Percentiles rank a stretch among this genome's conserved stretches.
These are phyloP conservation scores for Chytriomyces sp. DNA, from an alignment of 192 early-diverging fungal genomes.

Conservation along the genomic window DNA sequence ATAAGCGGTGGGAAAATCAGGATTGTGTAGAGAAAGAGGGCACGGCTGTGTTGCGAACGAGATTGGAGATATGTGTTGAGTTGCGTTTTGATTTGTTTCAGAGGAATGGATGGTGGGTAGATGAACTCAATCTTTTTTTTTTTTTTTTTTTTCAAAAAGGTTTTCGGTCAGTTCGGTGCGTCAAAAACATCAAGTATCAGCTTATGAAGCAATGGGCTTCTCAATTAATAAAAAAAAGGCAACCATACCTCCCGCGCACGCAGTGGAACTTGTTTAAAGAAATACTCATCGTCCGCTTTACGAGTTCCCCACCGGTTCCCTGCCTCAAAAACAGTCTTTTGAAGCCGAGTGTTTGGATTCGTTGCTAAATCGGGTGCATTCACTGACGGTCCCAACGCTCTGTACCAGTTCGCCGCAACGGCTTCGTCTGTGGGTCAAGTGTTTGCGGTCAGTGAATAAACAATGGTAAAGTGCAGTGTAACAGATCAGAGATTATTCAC, in stretches of 20 bases:
- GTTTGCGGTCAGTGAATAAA: neutral
- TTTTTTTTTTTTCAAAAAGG: neutral
- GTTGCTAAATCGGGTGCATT: neutral
- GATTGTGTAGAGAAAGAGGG: constrained; percentile 41
- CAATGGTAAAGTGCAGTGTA: neutral
- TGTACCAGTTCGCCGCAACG: constrained; percentile 16
- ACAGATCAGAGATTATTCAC: neutral
- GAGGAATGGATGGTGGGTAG: constrained; percentile 44
- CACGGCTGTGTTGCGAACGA: constrained; percentile 27
- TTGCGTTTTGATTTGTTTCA: constrained; percentile 32
- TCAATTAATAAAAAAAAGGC: too few relatives aligned
- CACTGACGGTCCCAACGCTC: neutral
- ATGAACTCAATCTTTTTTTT: constrained; percentile 47
- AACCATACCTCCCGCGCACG: constrained; percentile 39
- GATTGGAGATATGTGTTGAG: constrained; percentile 32
- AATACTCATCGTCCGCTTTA: constrained; percentile 51
- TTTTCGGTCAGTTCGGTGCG: neutral
- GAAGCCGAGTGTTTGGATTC: neutral
- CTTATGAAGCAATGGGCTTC: neutral
- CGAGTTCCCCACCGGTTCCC: constrained; percentile 52
- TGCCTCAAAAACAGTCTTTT: constrained; percentile 1
- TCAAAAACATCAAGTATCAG: neutral
- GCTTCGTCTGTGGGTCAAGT: neutral
- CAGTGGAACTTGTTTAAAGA: constrained; percentile 51
- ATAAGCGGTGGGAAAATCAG: constrained; percentile 43